Evolutionary conservation across 441 rosid species (phyloP), one percentile per base, ranked within the genome.

Genomic region (Adansonia rubrostipa): DNA sequence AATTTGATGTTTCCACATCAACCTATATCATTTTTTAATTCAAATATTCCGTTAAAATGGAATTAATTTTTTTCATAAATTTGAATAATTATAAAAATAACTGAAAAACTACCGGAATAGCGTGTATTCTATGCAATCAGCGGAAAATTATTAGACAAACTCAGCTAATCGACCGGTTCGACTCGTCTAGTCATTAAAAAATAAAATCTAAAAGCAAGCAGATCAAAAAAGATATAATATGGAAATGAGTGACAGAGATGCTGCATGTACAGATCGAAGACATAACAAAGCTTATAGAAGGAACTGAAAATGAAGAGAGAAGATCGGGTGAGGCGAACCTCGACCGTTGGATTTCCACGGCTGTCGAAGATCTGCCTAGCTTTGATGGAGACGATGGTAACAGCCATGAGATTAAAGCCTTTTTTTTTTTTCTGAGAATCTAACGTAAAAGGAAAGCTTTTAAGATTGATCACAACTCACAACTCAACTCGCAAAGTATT

Each of bases 351-450:
- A 80, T 94, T 94, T 17, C 98, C 97, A 78, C 98, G 97, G 91
- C 98, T 93, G 86, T 94, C 98, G 86, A 90, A 94, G 89, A 94
- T 94, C 87, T 93, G 98, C 74, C 98, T 87, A 22, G 98, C 97
- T 79, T 86, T 89, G 80, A 94, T 80, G 80, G 79, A 79, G 73
- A 82, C 81, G 70, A 92, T 92, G 6, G 86, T 84, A 9, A 82
- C 85, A 4, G 87, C 85, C 98, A 92, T 94, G 71, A 72, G 74
- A 50, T 24, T 14, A 54, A 53, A 22, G 24, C 44, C 0, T 64
- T 76, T 28, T 28, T 28, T 28, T 28, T 28, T 28, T 28, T 28
- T 28, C 2, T 28, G 33, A 28, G 33, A n/a, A 69, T 17, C 22
- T 17, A 5, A 48, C 44, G 24, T 33, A 9, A 10, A 17, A 40